Base-by-base conservation (phyloP, 371 early-diverging fungal genomes). In the Apophysomyces elegans region DNA sequence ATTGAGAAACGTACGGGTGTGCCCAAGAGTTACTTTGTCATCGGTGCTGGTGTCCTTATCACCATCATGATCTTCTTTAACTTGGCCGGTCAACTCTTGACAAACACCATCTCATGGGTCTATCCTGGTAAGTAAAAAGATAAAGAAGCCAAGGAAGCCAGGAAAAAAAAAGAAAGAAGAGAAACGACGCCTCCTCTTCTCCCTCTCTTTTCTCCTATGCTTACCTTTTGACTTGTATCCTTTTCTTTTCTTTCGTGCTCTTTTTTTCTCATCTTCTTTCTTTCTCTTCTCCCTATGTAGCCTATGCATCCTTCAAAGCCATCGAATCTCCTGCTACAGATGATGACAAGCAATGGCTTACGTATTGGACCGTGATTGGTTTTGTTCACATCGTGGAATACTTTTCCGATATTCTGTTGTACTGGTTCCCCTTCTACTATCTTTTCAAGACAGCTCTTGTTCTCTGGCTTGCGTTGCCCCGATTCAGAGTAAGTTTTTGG, bases 341-440 rank as follows among this genome's bases (percentile, higher is more conserved):
- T 11, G 96, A 96, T 75, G 96, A 96, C 73, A 90, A 80, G 45
- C 96, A 96, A 77, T 96, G 97, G 96, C 78, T 90, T 65, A 89
- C 89, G 18, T 91, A 91, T 75, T 91, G 91, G 94, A 87, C 87
- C 35, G 95, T 97, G 14, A 93, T 91, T 77, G 96, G 92, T 38
- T 87, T 94, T 75, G 75, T 94, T 56, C 91, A 91, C 68, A 78
- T 92, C 39, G 46, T 88, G 63, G 96, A 96, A 84, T 95, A 91
- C 83, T 96, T 96, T 75, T 83, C 89, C 62, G 94, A 94, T 63
- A 61, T 89, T 61, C 61, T 96, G 13, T 79, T 93, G 60, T 91
- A 90, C 83, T 96, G 96, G 96, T 76, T 95, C 74, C 95, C 96
- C 58, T 93, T 97, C 81, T 98, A 96, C 85, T 96, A 92, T 78